Evolutionary conservation across 768 basidiomycete genomes (phyloP).

Genomic region (Russula virescens): DNA sequence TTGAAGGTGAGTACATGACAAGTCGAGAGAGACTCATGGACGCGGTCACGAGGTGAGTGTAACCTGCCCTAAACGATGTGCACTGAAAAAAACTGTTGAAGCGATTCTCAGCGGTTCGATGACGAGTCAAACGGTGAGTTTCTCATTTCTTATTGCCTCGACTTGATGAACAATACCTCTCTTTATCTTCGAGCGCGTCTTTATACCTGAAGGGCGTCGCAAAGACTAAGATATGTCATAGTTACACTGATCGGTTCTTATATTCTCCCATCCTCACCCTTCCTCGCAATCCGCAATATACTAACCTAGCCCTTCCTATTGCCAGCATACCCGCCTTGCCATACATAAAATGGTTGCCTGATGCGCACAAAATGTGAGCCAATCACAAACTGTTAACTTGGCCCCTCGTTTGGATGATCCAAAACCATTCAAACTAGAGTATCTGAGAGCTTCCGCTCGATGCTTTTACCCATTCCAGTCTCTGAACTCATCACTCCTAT

Average conservation of each 20-base stretch:
- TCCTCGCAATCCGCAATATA: slow-evolving; percentile 1
- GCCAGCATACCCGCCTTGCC: not conserved
- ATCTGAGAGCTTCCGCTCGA: slow-evolving; percentile 69
- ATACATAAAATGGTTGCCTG: slow-evolving; percentile 20
- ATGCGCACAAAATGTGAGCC: not conserved
- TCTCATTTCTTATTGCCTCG: slow-evolving; percentile 29
- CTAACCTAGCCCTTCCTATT: not conserved
- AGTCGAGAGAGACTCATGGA: too few relatives aligned
- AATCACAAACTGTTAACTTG: slow-evolving; percentile 17
- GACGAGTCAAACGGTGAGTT: slow-evolving; percentile 15
- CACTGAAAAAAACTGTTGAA: not conserved
- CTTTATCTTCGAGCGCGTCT: slow-evolving; percentile 42
- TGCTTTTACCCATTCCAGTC: slow-evolving; percentile 49
- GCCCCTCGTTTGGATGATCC: slow-evolving; percentile 44
- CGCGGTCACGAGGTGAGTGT: not conserved
- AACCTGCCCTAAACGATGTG: slow-evolving; percentile 24
- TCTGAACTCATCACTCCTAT: slow-evolving; percentile 17
- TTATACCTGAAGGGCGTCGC: slow-evolving; percentile 49
- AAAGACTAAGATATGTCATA: slow-evolving; percentile 68
- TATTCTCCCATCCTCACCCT: slow-evolving; percentile 23
- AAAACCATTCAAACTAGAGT: slow-evolving; percentile 85
- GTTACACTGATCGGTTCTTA: slow-evolving; percentile 76
- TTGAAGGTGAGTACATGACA: not conserved
- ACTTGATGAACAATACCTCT: slow-evolving; percentile 51
- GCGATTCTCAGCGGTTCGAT: too few relatives aligned